Conservation (phyloP, 257 asterid genomes). For the Ehretia macrophylla region DNA sequence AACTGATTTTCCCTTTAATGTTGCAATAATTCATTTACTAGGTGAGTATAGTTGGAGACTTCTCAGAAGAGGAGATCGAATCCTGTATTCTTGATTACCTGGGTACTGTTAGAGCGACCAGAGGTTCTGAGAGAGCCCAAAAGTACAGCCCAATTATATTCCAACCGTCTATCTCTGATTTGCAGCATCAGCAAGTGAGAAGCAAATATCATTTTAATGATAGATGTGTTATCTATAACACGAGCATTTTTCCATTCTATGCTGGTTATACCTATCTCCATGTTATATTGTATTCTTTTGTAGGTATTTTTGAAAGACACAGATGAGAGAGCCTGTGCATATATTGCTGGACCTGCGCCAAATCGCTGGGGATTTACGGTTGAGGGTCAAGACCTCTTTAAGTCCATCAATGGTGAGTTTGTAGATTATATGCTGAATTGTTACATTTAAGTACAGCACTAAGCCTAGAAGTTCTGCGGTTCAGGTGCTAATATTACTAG, state of each 20-base stretch:
- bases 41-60: constrained; percentile 99
- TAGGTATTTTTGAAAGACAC: constrained; percentile 97
- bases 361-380: constrained; percentile 96
- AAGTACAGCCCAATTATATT: constrained; percentile 66
- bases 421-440: not conserved
- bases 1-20: constrained; percentile 8
- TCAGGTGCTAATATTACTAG: too few relatives aligned
- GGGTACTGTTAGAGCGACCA: constrained; percentile 78
- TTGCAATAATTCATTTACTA: constrained; percentile 22
- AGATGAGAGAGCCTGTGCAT: constrained; percentile 99
- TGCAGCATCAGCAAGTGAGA: constrained; percentile 92
- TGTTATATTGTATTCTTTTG: constrained; percentile 4
- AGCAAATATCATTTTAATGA: constrained; percentile 2
- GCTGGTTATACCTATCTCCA: too few relatives aligned
- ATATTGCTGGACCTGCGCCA: constrained; percentile 98
- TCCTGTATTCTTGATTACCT: constrained; percentile 91
- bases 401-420: constrained; percentile 58
- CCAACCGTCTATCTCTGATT: constrained; percentile 57
- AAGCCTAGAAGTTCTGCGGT: too few relatives aligned
- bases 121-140: constrained; percentile 63
- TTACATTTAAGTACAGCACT: too few relatives aligned
- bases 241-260: not conserved
- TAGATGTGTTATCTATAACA: not conserved
- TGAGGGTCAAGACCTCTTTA: constrained; percentile 77
- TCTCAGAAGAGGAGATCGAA: constrained; percentile 91